Percentiles rank a stretch among this genome's conserved stretches.
Conservation (phyloP, 2,329 filamentous ascomycete species). For the Colletotrichum coccodes region DNA sequence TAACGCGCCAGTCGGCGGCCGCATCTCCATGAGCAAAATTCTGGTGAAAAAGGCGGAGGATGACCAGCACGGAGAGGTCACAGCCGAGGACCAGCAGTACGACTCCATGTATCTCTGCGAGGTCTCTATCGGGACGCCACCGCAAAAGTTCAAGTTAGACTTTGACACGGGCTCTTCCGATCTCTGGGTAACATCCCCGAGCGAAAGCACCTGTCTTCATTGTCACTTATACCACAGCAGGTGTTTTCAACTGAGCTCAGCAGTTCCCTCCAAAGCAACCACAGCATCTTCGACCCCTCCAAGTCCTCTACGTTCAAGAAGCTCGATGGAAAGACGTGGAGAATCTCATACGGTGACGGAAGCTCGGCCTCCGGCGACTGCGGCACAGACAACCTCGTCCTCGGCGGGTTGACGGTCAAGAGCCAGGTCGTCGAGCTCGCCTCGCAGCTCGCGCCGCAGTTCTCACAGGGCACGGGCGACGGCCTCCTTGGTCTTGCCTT, state of each 20-base stretch:
- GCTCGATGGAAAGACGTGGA: constrained; percentile 63
- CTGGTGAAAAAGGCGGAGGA: constrained; percentile 17
- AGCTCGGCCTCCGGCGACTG: constrained; percentile 71
- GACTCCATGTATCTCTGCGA: constrained; percentile 51
- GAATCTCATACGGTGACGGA: constrained; percentile 75
- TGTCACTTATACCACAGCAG: not conserved
- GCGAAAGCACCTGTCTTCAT: constrained; percentile 46
- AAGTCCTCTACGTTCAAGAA: constrained; percentile 47
- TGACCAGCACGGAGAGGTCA: constrained; percentile 24
- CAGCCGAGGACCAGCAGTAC: constrained; percentile 61
- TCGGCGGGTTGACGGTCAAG: constrained; percentile 71
- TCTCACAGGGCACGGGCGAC: constrained; percentile 67
- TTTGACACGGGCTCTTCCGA: constrained; percentile 82
- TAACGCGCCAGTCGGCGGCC: constrained; percentile 18
- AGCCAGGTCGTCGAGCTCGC: constrained; percentile 75
- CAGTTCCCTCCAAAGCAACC: constrained; percentile 43
- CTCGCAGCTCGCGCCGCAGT: constrained; percentile 64
- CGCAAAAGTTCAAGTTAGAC: constrained; percentile 73
- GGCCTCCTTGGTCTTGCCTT: constrained; percentile 79
- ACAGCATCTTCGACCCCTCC: constrained; percentile 53
- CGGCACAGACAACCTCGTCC: constrained; percentile 73
- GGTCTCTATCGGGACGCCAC: constrained; percentile 53
- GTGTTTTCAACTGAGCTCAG: constrained; percentile 44
- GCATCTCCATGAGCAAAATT: constrained; percentile 25
- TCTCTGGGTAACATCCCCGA: constrained; percentile 72